Conservation (phyloP, 2,329 filamentous ascomycete genomes). For the Chaetoscypha palmicola region DNA sequence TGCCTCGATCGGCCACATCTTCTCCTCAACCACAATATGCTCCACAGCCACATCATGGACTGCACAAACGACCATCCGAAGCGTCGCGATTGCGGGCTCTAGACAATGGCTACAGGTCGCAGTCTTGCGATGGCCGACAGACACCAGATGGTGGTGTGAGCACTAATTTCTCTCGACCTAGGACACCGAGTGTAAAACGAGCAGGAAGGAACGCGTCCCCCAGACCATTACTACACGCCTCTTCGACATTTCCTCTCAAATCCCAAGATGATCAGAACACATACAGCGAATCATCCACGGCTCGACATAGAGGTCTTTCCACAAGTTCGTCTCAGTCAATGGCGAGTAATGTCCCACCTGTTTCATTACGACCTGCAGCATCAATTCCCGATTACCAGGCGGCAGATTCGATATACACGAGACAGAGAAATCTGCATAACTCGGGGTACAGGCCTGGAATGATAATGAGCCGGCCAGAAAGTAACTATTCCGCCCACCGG, state of each 20-base stretch:
- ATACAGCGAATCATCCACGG: constrained; percentile 11
- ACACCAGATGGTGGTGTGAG: constrained; percentile 23
- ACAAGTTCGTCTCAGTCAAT: constrained; percentile 26
- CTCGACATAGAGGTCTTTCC: constrained; percentile 27
- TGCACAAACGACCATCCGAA: constrained; percentile 28
- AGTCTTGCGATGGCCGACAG: constrained; percentile 20
- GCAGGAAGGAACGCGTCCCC: constrained; percentile 23
- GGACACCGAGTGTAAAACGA: constrained; percentile 23
- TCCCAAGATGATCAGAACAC: constrained; percentile 17
- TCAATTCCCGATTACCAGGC: constrained; percentile 31
- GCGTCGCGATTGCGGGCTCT: constrained; percentile 29
- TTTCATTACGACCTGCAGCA: constrained; percentile 24
- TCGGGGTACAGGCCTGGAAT: constrained; percentile 19
- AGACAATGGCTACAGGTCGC: constrained; percentile 28
- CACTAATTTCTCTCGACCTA: constrained; percentile 28
- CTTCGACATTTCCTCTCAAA: constrained; percentile 20
- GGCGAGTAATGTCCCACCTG: constrained; percentile 8
- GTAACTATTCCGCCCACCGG: constrained; percentile 22
- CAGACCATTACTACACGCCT: constrained; percentile 18
- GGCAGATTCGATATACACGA: constrained; percentile 25
- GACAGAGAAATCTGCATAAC: constrained; percentile 27
- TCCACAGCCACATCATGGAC: neutral
- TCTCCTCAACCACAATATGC: constrained; percentile 17
- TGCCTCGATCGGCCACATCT: constrained; percentile 20
- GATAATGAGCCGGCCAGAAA: constrained; percentile 22